Percentiles rank a stretch among this genome's conserved stretches.
Evolutionary conservation across 495 filamentous ascomycete genomes (phyloP).

Genomic region (Aspergillus campestris): DNA sequence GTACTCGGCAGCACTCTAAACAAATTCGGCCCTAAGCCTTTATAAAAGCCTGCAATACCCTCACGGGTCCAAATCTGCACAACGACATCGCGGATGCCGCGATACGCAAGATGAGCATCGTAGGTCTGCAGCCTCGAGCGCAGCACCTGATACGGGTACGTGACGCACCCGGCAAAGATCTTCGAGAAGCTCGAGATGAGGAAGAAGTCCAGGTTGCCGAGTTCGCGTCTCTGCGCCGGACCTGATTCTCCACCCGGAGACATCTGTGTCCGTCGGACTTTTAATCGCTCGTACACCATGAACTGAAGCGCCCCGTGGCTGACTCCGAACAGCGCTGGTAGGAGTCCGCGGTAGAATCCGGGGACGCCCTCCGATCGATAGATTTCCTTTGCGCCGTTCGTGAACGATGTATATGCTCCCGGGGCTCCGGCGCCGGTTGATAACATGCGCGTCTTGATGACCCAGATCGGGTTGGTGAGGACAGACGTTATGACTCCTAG

Average conservation of each 20-base stretch:
- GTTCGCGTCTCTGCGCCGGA: slow-evolving; percentile 19
- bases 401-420: slow-evolving; percentile 75
- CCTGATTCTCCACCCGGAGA: background rate
- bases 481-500: slow-evolving; percentile 61
- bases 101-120: slow-evolving; percentile 57
- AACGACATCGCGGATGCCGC: slow-evolving; percentile 61
- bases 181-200: slow-evolving; percentile 75
- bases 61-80: slow-evolving; percentile 67
- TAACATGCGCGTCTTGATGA: slow-evolving; percentile 96
- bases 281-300: slow-evolving; percentile 85
- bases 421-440: slow-evolving; percentile 62
- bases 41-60: slow-evolving; percentile 81
- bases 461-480: slow-evolving; percentile 95
- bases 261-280: slow-evolving; percentile 43
- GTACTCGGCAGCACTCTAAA: slow-evolving; percentile 86
- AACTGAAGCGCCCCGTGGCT: slow-evolving; percentile 94
- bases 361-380: slow-evolving; percentile 57
- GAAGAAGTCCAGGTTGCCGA: slow-evolving; percentile 71
- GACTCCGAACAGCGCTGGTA: slow-evolving; percentile 82
- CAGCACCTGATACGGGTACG: slow-evolving; percentile 92
- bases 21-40: slow-evolving; percentile 80
- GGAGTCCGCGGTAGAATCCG: slow-evolving; percentile 78
- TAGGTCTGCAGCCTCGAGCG: slow-evolving; percentile 82
- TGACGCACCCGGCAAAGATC: slow-evolving; percentile 73
- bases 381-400: slow-evolving; percentile 56